Evolutionary conservation across 2,329 filamentous ascomycete genomes (phyloP).

Genomic region (Didymella segeticola): DNA sequence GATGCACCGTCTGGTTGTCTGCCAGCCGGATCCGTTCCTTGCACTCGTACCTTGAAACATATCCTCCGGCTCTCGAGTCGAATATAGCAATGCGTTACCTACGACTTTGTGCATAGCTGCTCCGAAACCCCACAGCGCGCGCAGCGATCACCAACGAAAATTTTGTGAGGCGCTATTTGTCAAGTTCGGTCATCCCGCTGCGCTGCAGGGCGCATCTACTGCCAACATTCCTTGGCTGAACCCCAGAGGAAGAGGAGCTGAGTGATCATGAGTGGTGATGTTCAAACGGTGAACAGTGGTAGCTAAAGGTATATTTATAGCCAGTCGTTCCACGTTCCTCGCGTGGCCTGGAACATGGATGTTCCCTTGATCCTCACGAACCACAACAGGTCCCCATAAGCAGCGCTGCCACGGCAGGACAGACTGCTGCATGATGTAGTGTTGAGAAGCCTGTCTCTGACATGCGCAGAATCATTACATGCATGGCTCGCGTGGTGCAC

Average conservation of each 20-base stretch:
- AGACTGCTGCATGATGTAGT: constrained; percentile 2
- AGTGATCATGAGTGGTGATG: constrained; percentile 2
- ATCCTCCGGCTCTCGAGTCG: constrained; percentile 14
- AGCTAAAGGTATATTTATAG: constrained; percentile 25
- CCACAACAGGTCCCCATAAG: constrained; percentile 2
- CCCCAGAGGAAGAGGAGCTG: constrained; percentile 12
- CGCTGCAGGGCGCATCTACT: constrained; percentile 6
- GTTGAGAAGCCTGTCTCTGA: constrained; percentile 1
- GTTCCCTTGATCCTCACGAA: background rate
- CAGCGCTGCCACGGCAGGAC: background rate
- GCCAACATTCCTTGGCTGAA: constrained; percentile 1
- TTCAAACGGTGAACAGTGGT: constrained; percentile 2
- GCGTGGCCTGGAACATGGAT: constrained; percentile 32
- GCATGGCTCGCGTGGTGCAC: constrained; percentile 14
- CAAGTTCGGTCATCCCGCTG: constrained; percentile 13
- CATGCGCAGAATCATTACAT: constrained; percentile 18
- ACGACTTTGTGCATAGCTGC: constrained; percentile 8
- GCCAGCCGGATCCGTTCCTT: constrained; percentile 7
- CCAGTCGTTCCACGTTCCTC: constrained; percentile 17
- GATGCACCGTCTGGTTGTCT: constrained; percentile 1
- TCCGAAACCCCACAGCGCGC: constrained; percentile 16
- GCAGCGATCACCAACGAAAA: constrained; percentile 11
- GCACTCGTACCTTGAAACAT: constrained; percentile 20
- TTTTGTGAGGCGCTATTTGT: constrained; percentile 17
- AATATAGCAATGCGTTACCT: constrained; percentile 25